Conservation (phyloP, 2,329 filamentous ascomycete species). For the Cadophora sp. region DNA sequence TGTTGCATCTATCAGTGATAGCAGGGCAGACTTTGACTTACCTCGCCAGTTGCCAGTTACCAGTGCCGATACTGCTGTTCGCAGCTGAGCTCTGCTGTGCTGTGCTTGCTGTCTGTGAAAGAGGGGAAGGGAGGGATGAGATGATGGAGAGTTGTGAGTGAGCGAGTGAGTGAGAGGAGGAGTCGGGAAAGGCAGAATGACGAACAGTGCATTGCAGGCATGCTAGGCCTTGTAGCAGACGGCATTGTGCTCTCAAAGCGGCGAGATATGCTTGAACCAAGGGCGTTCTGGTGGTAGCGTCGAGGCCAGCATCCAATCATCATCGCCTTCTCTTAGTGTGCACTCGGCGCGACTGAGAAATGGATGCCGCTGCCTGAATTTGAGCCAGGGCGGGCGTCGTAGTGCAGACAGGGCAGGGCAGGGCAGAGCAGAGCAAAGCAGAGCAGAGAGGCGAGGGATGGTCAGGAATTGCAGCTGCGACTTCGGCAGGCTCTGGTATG, state of each 20-base stretch:
- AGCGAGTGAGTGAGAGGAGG: neutral
- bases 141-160: neutral
- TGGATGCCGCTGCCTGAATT: slow-evolving; percentile 17
- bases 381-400: slow-evolving; percentile 3
- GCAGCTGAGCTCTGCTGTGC: neutral
- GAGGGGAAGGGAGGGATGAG: neutral
- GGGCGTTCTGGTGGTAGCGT: slow-evolving; percentile 6
- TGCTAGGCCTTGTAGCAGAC: neutral
- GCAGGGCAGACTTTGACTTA: slow-evolving; percentile 14
- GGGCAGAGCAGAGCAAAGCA: too few relatives aligned
- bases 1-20: slow-evolving; percentile 5
- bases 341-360: slow-evolving; percentile 13
- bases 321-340: neutral
- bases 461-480: neutral
- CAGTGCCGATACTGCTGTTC: neutral
- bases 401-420: neutral
- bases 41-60: neutral
- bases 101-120: slow-evolving; percentile 8
- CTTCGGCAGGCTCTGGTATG: neutral
- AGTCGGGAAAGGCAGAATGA: too few relatives aligned
- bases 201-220: neutral
- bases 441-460: neutral
- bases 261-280: slow-evolving; percentile 16
- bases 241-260: slow-evolving; percentile 3
- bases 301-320: neutral